Base-by-base conservation (phyloP, 169 alveolate species). In the Plasmodium ovale region DNA sequence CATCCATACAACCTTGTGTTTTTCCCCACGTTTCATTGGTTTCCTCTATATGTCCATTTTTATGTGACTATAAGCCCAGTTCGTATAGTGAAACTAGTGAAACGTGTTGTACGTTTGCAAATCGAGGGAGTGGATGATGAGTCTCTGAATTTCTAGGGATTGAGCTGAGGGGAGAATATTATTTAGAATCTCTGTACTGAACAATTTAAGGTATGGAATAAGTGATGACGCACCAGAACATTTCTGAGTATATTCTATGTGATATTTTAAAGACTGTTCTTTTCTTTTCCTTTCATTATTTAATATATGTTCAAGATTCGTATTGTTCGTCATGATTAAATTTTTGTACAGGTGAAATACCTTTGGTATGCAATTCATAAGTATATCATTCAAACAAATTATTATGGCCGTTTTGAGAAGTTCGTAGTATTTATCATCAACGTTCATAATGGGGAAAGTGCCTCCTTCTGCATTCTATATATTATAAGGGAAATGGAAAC, bases 141-240 rank as follows among this genome's bases (percentile, higher is more conserved):
- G 54, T 47, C 91, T 67, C 33, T 85, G 91, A 10, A 49, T 69
- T 85, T 85, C 91, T 53, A 85, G 49, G 65, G 91, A 85, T 49
- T 85, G 87, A n/a, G 91, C 84, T 56, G 91, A 85, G 44, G 91
- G 91, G 19, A 85, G 31, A 33, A 85, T 64, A 53, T 85, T 85
- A 33, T 85, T 85, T 69, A 85, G 69, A 37, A 85, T 85, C 29
- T 85, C 91, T 23, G 84, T 85, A 33, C 91, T 85, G 44, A 85
- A 85, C 53, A 85, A 56, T 85, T 72, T 69, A 16, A 85, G 73
- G 53, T 85, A 85, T 4, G 91, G 91, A 53, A 85, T 67, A 56
- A 85, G 87, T 14, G 91, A 56, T 31, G 87, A 69, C 2, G 69
- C 67, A 0, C 87, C 74, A 21, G 69, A 58, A 14, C 87, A 51